Evolutionary conservation across 805 yeast species (phyloP).

Genomic region (Metschnikowia gelsemii): DNA sequence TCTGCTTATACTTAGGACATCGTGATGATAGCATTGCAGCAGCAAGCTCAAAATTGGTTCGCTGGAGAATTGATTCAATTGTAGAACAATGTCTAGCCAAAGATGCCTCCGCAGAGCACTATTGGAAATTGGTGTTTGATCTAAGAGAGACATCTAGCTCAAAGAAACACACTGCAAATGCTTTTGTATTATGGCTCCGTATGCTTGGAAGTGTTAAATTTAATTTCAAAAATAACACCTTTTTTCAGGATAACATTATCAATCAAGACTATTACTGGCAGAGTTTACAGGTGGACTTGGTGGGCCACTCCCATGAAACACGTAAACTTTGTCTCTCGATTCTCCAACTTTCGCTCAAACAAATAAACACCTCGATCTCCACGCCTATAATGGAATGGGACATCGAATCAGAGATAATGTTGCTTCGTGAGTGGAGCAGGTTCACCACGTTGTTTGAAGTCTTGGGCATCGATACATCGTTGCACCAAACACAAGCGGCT

Average conservation of each 20-base stretch:
- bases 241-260: constrained; percentile 30
- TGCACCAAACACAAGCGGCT: constrained; percentile 84
- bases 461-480: constrained; percentile 77
- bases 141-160: constrained; percentile 29
- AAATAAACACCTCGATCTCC: constrained; percentile 35
- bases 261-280: constrained; percentile 46
- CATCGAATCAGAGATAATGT: constrained; percentile 16
- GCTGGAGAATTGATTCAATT: constrained; percentile 53
- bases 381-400: constrained; percentile 47
- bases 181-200: constrained; percentile 57
- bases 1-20: constrained; percentile 35
- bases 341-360: constrained; percentile 57
- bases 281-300: constrained; percentile 54
- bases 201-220: constrained; percentile 31
- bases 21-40: constrained; percentile 40
- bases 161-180: constrained; percentile 36
- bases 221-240: constrained; percentile 12
- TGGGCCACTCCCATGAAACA: constrained; percentile 58
- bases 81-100: constrained; percentile 10
- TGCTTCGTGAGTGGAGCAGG: constrained; percentile 63
- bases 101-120: constrained; percentile 18
- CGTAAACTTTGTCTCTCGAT: constrained; percentile 69
- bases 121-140: constrained; percentile 49
- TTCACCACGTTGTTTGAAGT: constrained; percentile 76
- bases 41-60: constrained; percentile 40